Evolutionary conservation across 441 rosid genomes (phyloP).

Genomic region (Heliophila coronopifolia): DNA sequence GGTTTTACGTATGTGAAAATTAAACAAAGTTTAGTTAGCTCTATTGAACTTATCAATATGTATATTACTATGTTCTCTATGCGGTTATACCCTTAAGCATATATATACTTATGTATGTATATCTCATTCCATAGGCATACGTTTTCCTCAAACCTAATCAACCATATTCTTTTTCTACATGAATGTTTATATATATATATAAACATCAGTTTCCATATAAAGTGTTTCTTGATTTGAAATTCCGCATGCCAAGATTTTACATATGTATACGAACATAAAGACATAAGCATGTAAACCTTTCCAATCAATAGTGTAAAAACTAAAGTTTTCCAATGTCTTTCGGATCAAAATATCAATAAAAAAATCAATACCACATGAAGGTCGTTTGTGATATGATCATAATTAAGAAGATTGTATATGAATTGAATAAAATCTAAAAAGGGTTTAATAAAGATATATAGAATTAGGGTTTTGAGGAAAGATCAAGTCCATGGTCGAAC

Average conservation of each 20-base stretch:
- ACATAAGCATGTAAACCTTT: not conserved
- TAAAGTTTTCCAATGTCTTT: too few relatives aligned
- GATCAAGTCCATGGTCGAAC: constrained; percentile 33
- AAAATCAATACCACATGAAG: not conserved
- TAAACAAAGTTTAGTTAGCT: not conserved
- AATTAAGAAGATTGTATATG: not conserved
- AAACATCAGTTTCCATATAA: not conserved
- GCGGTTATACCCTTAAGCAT: not conserved
- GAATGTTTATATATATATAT: not conserved
- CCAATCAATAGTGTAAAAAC: too few relatives aligned
- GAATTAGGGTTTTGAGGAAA: constrained; percentile 16
- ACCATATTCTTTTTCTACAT: not conserved
- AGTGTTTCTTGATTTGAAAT: not conserved
- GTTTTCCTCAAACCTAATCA: not conserved
- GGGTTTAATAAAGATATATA: too few relatives aligned
- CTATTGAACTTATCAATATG: not conserved
- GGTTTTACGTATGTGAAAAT: not conserved
- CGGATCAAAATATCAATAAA: not conserved
- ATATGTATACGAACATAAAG: not conserved
- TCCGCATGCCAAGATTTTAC: not conserved
- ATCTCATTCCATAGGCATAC: not conserved
- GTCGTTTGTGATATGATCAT: not conserved
- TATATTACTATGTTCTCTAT: not conserved
- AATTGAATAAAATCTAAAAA: not conserved
- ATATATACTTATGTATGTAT: not conserved